These are phyloP conservation scores for Saccharomyces hybrid DNA, from an alignment of 1,139 yeast species.

Conservation along the genomic window DNA sequence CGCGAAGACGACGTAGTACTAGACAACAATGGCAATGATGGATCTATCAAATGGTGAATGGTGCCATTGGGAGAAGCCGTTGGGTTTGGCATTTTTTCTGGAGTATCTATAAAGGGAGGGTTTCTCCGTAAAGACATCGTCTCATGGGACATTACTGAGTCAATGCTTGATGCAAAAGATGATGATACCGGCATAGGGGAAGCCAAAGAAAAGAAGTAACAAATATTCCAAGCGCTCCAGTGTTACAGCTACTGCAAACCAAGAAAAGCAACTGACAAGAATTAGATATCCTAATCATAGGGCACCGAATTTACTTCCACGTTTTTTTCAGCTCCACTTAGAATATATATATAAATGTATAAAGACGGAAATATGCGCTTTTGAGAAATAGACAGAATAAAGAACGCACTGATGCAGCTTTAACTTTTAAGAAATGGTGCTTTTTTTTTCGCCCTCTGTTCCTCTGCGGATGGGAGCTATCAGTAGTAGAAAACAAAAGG, in stretches of 20 bases:
- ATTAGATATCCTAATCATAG: background rate
- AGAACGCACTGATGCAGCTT: conserved; percentile 1
- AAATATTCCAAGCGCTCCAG: background rate
- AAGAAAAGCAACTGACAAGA: background rate
- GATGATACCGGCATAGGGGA: background rate
- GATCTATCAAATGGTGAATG: background rate
- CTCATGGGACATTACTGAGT: background rate
- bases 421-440: background rate
- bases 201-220: background rate
- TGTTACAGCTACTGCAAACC: background rate
- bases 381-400: background rate
- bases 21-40: background rate
- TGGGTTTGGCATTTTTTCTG: background rate
- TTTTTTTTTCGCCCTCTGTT: background rate
- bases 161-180: background rate
- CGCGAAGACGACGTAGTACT: background rate
- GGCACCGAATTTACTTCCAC: background rate
- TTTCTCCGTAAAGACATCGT: background rate
- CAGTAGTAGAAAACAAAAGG: background rate
- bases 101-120: background rate
- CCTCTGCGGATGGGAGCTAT: background rate
- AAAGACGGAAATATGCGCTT: background rate
- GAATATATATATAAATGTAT: background rate
- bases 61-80: background rate
- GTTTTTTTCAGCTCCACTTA: background rate